Evolutionary conservation across 805 yeast species (phyloP).

Genomic region (Tetrapisispora phaffii): DNA sequence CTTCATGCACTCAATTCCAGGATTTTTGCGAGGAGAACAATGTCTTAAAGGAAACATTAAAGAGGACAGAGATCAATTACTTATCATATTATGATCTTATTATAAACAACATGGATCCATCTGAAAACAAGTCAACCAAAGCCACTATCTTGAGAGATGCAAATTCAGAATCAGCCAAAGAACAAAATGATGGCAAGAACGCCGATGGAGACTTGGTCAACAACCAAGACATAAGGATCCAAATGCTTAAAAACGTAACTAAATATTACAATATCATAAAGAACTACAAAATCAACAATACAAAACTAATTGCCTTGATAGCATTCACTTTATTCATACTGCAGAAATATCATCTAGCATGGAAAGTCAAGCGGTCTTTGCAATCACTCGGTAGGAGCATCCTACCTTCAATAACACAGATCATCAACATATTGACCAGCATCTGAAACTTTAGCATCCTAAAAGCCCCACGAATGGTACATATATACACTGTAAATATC

Average conservation of each 20-base stretch:
- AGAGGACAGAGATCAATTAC: not conserved
- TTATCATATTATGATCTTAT: not conserved
- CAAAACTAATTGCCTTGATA: not conserved
- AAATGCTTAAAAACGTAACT: not conserved
- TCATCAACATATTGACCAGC: slow-evolving; percentile 3
- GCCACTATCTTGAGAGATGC: not conserved
- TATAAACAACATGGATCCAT: not conserved
- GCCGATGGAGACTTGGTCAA: too few species aligned
- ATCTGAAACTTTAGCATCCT: too few species aligned
- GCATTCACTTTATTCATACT: not conserved
- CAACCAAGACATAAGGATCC: not conserved
- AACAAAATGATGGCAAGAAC: too few species aligned
- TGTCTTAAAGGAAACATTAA: not conserved
- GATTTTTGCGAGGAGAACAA: not conserved
- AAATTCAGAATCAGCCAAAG: not conserved
- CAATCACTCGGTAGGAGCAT: not conserved
- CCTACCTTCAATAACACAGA: slow-evolving; percentile 2
- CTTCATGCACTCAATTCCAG: not conserved
- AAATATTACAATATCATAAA: not conserved
- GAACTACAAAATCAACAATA: not conserved
- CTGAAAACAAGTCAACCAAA: not conserved
- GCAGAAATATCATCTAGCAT: not conserved
- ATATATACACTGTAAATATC: too few species aligned
- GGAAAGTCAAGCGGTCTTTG: not conserved
- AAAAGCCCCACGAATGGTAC: too few species aligned